Conservation (phyloP, 2,329 filamentous ascomycete genomes). For the Nothophoma quercina region DNA sequence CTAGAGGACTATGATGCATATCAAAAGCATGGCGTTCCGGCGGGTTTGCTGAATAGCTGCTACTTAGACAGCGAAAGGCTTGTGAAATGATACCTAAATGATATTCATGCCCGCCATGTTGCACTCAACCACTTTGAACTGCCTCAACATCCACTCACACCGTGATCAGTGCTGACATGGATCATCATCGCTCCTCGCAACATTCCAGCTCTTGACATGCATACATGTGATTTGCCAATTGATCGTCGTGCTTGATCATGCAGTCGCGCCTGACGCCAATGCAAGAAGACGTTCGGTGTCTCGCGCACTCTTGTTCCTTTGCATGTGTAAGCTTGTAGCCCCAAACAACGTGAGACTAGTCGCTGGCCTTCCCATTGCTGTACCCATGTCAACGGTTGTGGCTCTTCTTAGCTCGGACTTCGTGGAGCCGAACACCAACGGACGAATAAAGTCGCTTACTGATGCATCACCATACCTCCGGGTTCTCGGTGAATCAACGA, state of each 20-base stretch:
- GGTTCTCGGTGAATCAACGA: background rate
- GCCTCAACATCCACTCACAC: no score
- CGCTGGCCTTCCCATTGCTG: background rate
- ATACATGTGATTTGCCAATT: no score
- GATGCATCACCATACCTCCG: background rate
- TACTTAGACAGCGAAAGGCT: conserved; percentile 41
- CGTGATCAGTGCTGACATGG: no score
- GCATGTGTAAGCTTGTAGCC: conserved; percentile 2
- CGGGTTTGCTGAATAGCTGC: conserved; percentile 46
- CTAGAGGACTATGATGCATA: conserved; percentile 36
- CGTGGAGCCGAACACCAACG: conserved; percentile 12
- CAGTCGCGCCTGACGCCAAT: no score
- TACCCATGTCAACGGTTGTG: background rate
- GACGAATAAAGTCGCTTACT: background rate
- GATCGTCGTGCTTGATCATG: no score
- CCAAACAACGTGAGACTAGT: background rate
- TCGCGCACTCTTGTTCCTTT: background rate
- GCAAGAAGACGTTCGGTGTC: no score
- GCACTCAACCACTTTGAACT: background rate
- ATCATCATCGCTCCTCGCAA: no score
- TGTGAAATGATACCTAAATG: conserved; percentile 47
- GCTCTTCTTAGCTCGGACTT: conserved; percentile 8
- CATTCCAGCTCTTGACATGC: no score
- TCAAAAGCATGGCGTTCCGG: conserved; percentile 47
- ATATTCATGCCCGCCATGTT: conserved; percentile 40